These are phyloP conservation scores for Oxytropis ochrocephala DNA, from an alignment of 306 rosid genomes.

Conservation along the genomic window DNA sequence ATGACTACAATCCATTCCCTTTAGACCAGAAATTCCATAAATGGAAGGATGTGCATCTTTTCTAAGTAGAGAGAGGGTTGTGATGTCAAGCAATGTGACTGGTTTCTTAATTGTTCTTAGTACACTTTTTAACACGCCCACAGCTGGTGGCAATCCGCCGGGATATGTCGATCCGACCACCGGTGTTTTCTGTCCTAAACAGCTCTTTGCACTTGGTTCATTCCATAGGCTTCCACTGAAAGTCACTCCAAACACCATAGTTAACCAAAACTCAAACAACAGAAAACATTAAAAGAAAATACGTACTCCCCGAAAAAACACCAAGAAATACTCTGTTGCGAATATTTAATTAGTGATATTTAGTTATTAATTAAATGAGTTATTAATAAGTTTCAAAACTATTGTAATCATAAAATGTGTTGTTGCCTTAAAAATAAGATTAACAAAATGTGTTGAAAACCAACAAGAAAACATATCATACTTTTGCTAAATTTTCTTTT, in stretches of 20 bases:
- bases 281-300: too few relatives aligned
- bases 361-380: too few relatives aligned
- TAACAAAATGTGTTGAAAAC: too few relatives aligned
- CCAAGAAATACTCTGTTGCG: too few relatives aligned
- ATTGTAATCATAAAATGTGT: too few relatives aligned
- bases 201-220: conserved; percentile 64
- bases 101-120: conserved; percentile 51
- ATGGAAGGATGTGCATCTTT: conserved; percentile 88
- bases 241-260: too few relatives aligned
- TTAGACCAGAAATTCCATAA: conserved; percentile 52
- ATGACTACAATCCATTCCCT: conserved; percentile 71
- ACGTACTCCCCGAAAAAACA: too few relatives aligned
- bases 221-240: conserved; percentile 69
- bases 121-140: conserved; percentile 53
- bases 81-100: conserved; percentile 62
- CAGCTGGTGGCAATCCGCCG: conserved; percentile 59
- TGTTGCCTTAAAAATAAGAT: too few relatives aligned
- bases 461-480: too few relatives aligned
- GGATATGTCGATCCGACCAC: conserved; percentile 61
- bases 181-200: conserved; percentile 46
- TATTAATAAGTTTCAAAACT: too few relatives aligned
- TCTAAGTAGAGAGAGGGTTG: conserved; percentile 63
- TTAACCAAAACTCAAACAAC: too few relatives aligned
- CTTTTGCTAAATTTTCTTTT: too few relatives aligned
- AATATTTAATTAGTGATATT: background rate